Conservation (phyloP, 2,329 filamentous ascomycete genomes). For the Fonsecaea monophora region DNA sequence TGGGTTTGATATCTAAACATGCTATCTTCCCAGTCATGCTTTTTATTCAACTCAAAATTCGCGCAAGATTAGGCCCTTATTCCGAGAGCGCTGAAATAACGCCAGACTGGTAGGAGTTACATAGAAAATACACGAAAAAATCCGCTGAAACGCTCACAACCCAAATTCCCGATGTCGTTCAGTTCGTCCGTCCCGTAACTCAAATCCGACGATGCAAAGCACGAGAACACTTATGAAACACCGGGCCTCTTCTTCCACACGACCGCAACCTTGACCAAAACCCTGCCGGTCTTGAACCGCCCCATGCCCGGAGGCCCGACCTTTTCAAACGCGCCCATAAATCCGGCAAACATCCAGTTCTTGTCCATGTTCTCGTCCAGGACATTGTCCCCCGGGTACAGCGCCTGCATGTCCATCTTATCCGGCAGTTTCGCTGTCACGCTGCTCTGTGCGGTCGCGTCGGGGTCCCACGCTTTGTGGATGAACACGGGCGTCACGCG, state of each 20-base stretch:
- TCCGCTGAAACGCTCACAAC: background rate
- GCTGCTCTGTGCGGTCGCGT: background rate
- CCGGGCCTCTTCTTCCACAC: conserved; percentile 19
- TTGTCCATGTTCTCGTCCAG: conserved; percentile 16
- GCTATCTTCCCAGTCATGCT: background rate
- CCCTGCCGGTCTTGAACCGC: conserved; percentile 8
- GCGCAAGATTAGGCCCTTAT: background rate
- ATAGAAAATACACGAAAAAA: background rate
- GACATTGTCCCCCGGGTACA: conserved; percentile 11
- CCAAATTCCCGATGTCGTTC: background rate
- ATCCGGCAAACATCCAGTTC: conserved; percentile 20
- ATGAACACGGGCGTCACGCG: conserved; percentile 4
- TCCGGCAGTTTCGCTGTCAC: conserved; percentile 3
- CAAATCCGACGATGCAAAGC: too few species aligned
- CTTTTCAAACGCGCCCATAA: conserved; percentile 19
- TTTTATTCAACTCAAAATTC: background rate
- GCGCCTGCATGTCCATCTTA: background rate
- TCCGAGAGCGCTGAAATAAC: background rate
- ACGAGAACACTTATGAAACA: background rate
- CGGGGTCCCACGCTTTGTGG: conserved; percentile 15
- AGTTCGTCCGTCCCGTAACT: background rate
- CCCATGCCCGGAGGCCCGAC: background rate
- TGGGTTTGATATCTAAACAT: too few species aligned
- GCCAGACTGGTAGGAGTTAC: background rate
- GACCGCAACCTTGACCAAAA: conserved; percentile 15